Evolutionary conservation across 2,329 filamentous ascomycete species (phyloP).

Genomic region (Apiospora aurea): DNA sequence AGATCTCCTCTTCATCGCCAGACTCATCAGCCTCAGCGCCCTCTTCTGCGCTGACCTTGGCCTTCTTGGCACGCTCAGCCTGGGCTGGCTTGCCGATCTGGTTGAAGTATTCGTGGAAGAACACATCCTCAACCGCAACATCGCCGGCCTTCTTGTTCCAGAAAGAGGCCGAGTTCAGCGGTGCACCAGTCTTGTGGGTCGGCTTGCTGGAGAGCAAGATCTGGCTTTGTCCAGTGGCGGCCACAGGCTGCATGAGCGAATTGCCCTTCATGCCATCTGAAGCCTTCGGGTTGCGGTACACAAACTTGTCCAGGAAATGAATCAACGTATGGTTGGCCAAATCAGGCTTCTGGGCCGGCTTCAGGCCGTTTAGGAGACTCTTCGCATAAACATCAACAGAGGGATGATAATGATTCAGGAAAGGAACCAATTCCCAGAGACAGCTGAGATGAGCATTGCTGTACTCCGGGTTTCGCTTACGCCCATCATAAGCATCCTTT

Average conservation of each 20-base stretch:
- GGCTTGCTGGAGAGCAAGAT: constrained; percentile 62
- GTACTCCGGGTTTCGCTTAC: constrained; percentile 90
- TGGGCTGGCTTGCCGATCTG: constrained; percentile 70
- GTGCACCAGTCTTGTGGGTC: constrained; percentile 43
- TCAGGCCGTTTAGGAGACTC: constrained; percentile 71
- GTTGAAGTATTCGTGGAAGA: constrained; percentile 98
- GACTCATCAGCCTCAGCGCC: constrained; percentile 58
- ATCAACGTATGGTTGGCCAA: constrained; percentile 89
- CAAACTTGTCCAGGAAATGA: constrained; percentile 96
- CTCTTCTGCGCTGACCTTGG: constrained; percentile 54
- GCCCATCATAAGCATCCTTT: constrained; percentile 74
- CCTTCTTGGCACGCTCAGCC: constrained; percentile 61
- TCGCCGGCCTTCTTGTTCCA: constrained; percentile 91
- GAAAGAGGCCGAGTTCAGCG: constrained; percentile 86
- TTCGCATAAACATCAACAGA: constrained; percentile 86
- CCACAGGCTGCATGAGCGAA: constrained; percentile 96
- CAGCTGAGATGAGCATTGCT: constrained; percentile 93
- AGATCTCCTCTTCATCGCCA: constrained; percentile 80
- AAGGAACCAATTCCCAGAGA: constrained; percentile 90
- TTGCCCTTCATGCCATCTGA: constrained; percentile 72
- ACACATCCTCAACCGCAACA: constrained; percentile 89
- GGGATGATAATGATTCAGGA: constrained; percentile 86
- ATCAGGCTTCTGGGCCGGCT: constrained; percentile 87
- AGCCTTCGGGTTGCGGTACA: constrained; percentile 92
- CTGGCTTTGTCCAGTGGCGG: constrained; percentile 59